Evolutionary conservation across 371 early-diverging fungal species (phyloP).

Genomic region (Apophysomyces elegans): DNA sequence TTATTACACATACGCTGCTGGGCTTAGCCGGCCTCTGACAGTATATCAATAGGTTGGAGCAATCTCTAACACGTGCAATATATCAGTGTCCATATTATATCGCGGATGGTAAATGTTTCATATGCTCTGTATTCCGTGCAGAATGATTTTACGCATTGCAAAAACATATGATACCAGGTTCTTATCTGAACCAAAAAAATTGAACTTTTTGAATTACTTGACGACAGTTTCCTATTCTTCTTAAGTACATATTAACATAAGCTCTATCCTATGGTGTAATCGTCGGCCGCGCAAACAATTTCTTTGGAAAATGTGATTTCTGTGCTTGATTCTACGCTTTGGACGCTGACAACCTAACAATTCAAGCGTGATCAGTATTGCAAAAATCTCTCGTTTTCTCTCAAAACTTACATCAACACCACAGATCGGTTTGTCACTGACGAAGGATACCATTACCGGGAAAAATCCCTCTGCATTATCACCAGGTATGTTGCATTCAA

Average conservation of each 20-base stretch:
- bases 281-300: conserved; percentile 66
- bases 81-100: too few species aligned
- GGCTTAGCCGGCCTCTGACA: too few species aligned
- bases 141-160: too few species aligned
- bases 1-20: too few species aligned
- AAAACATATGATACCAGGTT: too few species aligned
- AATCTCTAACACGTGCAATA: too few species aligned
- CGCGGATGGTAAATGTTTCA: too few species aligned
- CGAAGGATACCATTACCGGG: conserved; percentile 87
- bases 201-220: background rate
- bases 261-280: conserved; percentile 73
- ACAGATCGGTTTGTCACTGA: conserved; percentile 69
- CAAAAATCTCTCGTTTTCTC: conserved; percentile 9
- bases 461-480: conserved; percentile 86
- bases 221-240: background rate
- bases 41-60: too few species aligned
- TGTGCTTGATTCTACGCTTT: conserved; percentile 59
- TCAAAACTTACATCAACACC: conserved; percentile 70
- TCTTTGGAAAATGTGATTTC: conserved; percentile 69
- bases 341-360: conserved; percentile 45
- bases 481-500: conserved; percentile 86
- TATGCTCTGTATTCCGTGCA: too few species aligned
- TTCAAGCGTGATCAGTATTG: conserved; percentile 10
- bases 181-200: too few species aligned
- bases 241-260: background rate